Base-by-base conservation (phyloP, 2,329 filamentous ascomycete species). In the Stagonosporopsis vannaccii region DNA sequence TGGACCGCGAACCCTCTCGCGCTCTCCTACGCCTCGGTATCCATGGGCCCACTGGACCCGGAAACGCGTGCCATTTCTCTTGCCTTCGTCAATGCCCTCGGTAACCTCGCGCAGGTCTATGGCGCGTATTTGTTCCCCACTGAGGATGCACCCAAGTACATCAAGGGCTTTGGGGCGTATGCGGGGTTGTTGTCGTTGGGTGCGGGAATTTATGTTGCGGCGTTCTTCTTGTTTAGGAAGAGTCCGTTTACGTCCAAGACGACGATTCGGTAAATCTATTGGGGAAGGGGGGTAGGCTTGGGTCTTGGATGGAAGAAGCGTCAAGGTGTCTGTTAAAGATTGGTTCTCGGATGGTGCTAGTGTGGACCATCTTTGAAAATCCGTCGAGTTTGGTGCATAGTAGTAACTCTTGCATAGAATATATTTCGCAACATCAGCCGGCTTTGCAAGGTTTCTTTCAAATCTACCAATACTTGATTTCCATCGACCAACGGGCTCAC, bases 1-100 rank as follows among this genome's bases (percentile, higher is more conserved):
- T 69, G 66, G 66, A 68, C 66, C 0, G 61, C 66, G 5, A 68
- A 69, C 25, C 63, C 66, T 9, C 57, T 68, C 6, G 63, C 65
- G 1, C 57, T 69, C 0, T 68, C 65, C 1, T 68, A 58, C 35
- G 65, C 65, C 6, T 63, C 57, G 3, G 62, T 63, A 0, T 62
- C 59, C 6, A 61, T 69, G 54, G 63, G 66, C 11, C 58, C 60
- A 4, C 50, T 69, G 15, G 56, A 66, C 33, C 65, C 65, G 1
- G 65, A 69, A 41, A 67, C 63, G 3, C 46, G 66, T 28, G 65
- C 65, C 3, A 65, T 68, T 30, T 63, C 58, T 17, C 56, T 69
- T 15, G 66, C 65, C 1, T 48, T 69, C 15, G 58, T 68, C 13
- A 68, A 69, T 50, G 62, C 56, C 3, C 56, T 69, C 47, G 65